Conservation (phyloP, 257 asterid species). For the Solanum ossicruentum region DNA sequence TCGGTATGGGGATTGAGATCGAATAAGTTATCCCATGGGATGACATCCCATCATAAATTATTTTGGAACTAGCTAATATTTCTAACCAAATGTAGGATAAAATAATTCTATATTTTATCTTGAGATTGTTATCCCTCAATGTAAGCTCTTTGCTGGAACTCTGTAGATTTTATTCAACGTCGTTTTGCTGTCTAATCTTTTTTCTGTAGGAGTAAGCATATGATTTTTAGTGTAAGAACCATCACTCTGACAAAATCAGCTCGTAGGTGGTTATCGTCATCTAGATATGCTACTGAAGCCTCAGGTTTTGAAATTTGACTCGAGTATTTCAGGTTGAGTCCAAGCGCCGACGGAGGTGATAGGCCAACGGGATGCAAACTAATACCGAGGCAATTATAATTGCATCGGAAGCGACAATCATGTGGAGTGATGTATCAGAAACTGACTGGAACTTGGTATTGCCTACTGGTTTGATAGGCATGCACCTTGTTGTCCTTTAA, state of each 20-base stretch:
- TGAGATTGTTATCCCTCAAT: neutral
- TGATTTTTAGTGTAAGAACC: neutral
- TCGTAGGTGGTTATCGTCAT: neutral
- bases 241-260: neutral
- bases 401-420: slow-evolving; percentile 2
- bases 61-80: too few species aligned
- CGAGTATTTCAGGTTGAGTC: slow-evolving; percentile 48
- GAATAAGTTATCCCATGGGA: neutral
- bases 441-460: slow-evolving; percentile 5
- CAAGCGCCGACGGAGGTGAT: slow-evolving; percentile 70
- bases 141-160: neutral
- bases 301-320: neutral
- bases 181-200: neutral
- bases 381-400: slow-evolving; percentile 14
- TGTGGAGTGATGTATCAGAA: slow-evolving; percentile 10
- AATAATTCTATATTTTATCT: neutral
- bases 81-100: too few species aligned
- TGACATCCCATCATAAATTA: too few species aligned
- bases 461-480: slow-evolving; percentile 26
- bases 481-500: slow-evolving; percentile 11
- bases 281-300: neutral
- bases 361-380: slow-evolving; percentile 12
- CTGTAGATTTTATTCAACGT: neutral
- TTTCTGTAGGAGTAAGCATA: neutral
- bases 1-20: neutral